Conservation (phyloP, 148 eudicot genomes). For the Rhododendron griersonianum region DNA sequence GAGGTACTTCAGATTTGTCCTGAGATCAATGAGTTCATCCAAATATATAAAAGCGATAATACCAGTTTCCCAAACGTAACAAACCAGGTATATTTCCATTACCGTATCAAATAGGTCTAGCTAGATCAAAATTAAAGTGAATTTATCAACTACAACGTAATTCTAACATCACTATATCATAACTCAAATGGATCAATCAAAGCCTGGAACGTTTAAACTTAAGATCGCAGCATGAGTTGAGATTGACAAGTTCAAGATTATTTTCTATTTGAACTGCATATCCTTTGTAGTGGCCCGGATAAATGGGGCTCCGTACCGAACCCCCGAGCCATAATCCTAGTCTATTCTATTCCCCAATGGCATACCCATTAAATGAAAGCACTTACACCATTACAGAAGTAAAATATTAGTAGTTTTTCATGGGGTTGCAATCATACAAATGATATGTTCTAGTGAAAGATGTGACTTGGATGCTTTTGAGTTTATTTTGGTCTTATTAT, state of each 20-base stretch:
- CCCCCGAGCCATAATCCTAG: too few species aligned
- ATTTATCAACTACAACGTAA: neutral
- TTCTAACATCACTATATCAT: neutral
- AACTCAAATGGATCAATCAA: neutral
- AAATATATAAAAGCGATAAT: neutral
- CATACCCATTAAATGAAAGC: too few species aligned
- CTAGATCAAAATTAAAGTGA: neutral
- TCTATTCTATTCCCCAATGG: too few species aligned
- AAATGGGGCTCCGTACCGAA: too few species aligned
- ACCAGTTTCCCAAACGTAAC: too few species aligned
- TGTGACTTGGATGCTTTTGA: too few species aligned
- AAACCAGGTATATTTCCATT: neutral
- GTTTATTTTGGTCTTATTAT: too few species aligned
- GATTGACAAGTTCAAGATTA: neutral
- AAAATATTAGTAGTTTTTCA: too few species aligned
- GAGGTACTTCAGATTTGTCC: slow-evolving; percentile 73
- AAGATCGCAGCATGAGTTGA: neutral
- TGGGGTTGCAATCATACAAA: too few species aligned
- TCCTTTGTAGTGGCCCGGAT: too few species aligned
- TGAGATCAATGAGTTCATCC: slow-evolving; percentile 18
- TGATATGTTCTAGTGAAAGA: too few species aligned
- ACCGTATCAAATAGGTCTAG: neutral
- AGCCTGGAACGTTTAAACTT: neutral
- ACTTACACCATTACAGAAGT: too few species aligned
- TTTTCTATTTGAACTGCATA: neutral